Evolutionary conservation across 345 rosid species (phyloP).

Genomic region (Arabidopsis thaliana): DNA sequence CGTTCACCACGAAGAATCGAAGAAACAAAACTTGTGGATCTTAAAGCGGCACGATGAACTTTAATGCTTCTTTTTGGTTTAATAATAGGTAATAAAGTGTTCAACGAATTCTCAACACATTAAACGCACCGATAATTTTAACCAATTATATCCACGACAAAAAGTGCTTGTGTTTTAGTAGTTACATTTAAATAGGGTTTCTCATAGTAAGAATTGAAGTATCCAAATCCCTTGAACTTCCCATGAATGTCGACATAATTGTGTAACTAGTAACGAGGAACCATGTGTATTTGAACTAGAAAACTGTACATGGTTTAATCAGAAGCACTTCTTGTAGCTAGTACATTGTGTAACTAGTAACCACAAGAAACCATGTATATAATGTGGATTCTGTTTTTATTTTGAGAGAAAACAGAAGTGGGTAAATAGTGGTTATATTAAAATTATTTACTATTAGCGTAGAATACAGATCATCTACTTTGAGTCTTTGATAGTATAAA

Average conservation of each 20-base stretch:
- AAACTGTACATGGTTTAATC: too few relatives aligned
- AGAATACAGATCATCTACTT: constrained; percentile 8
- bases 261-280: not conserved
- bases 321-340: too few relatives aligned
- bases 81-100: constrained; percentile 1
- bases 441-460: not conserved
- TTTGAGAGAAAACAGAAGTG: constrained; percentile 18
- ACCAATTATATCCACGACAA: not conserved
- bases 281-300: not conserved
- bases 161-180: not conserved
- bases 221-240: not conserved
- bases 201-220: not conserved
- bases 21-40: constrained; percentile 12
- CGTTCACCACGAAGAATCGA: not conserved
- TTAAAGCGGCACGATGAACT: constrained; percentile 21
- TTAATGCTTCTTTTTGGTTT: constrained; percentile 1
- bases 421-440: constrained; percentile 3
- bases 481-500: constrained; percentile 5
- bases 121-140: constrained; percentile 8
- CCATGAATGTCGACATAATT: not conserved
- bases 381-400: constrained; percentile 6
- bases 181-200: not conserved
- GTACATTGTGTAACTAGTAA: too few relatives aligned
- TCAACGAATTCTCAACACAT: constrained; percentile 6
- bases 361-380: not conserved